Evolutionary conservation across 2,329 filamentous ascomycete species (phyloP).

Genomic region (Diaporthe longicolla): DNA sequence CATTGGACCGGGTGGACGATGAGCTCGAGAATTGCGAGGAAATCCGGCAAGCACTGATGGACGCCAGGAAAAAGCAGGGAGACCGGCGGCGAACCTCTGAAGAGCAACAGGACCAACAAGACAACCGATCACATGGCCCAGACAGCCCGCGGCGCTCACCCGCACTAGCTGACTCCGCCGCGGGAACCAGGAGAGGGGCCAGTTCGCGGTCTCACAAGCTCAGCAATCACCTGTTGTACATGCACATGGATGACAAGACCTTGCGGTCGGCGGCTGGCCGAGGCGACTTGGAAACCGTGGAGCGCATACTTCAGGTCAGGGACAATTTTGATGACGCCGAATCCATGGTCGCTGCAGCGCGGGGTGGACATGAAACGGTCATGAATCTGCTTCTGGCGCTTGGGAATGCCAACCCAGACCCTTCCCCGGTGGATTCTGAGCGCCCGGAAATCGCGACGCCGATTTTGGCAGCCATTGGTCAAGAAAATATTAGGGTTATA

Average conservation of each 20-base stretch:
- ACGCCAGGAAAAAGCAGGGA: slow-evolving; percentile 68
- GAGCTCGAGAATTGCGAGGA: slow-evolving; percentile 84
- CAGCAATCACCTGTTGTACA: slow-evolving; percentile 74
- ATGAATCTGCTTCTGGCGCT: slow-evolving; percentile 83
- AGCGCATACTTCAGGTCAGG: slow-evolving; percentile 72
- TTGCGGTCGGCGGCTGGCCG: slow-evolving; percentile 71
- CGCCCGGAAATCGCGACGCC: slow-evolving; percentile 85
- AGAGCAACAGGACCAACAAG: slow-evolving; percentile 63
- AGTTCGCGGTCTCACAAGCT: slow-evolving; percentile 74
- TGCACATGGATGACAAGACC: slow-evolving; percentile 74
- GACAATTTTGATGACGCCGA: slow-evolving; percentile 80
- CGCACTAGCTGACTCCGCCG: slow-evolving; percentile 49
- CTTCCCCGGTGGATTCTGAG: slow-evolving; percentile 67
- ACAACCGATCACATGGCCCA: slow-evolving; percentile 66
- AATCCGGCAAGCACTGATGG: slow-evolving; percentile 78
- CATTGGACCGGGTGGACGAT: slow-evolving; percentile 84
- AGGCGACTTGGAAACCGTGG: slow-evolving; percentile 74
- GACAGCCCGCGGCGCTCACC: slow-evolving; percentile 73
- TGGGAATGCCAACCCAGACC: slow-evolving; percentile 77
- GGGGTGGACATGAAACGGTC: slow-evolving; percentile 90
- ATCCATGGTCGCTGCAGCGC: slow-evolving; percentile 90
- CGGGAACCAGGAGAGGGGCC: slow-evolving; percentile 63
- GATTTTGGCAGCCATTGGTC: slow-evolving; percentile 93
- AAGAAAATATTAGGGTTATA: slow-evolving; percentile 88
- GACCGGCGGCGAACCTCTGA: slow-evolving; percentile 70